Evolutionary conservation across 768 basidiomycete species (phyloP).

Genomic region (Hortiboletus flavorubellus): DNA sequence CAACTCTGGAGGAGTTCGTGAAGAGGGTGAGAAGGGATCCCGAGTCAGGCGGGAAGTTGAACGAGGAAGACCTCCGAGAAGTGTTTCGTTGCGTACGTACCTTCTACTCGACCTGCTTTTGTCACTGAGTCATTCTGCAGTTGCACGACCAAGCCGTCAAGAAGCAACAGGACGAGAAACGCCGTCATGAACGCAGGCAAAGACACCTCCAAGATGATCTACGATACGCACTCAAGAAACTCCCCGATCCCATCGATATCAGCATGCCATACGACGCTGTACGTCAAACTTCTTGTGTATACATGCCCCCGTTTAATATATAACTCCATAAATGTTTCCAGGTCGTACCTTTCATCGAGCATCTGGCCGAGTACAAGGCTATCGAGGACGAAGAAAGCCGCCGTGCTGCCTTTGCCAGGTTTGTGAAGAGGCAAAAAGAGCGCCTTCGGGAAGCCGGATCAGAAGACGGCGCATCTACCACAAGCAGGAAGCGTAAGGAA

Average conservation of each 20-base stretch:
- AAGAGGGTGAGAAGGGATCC: constrained; percentile 53
- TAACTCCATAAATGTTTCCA: constrained; percentile 26
- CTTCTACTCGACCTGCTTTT: not conserved
- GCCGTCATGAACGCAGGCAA: constrained; percentile 78
- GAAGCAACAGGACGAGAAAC: constrained; percentile 81
- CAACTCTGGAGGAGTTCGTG: constrained; percentile 62
- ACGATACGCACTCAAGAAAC: constrained; percentile 90
- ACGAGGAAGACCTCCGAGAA: constrained; percentile 48
- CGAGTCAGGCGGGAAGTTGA: constrained; percentile 49
- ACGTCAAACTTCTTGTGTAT: constrained; percentile 23
- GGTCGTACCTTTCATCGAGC: constrained; percentile 72
- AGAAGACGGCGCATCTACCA: constrained; percentile 78
- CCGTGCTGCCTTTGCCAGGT: constrained; percentile 81
- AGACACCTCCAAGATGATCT: constrained; percentile 93
- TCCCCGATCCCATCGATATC: constrained; percentile 78
- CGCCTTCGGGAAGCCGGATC: constrained; percentile 72
- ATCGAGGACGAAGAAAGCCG: constrained; percentile 86
- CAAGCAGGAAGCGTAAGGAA: constrained; percentile 79
- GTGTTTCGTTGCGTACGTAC: constrained; percentile 62
- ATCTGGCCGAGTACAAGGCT: constrained; percentile 83
- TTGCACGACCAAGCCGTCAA: constrained; percentile 67
- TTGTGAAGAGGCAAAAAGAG: constrained; percentile 90
- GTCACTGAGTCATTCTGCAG: constrained; percentile 38
- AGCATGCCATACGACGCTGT: constrained; percentile 78
- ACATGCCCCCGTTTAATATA: not conserved